Evolutionary conservation across 345 rosid species (phyloP).

Genomic region (Trapa bicornis): DNA sequence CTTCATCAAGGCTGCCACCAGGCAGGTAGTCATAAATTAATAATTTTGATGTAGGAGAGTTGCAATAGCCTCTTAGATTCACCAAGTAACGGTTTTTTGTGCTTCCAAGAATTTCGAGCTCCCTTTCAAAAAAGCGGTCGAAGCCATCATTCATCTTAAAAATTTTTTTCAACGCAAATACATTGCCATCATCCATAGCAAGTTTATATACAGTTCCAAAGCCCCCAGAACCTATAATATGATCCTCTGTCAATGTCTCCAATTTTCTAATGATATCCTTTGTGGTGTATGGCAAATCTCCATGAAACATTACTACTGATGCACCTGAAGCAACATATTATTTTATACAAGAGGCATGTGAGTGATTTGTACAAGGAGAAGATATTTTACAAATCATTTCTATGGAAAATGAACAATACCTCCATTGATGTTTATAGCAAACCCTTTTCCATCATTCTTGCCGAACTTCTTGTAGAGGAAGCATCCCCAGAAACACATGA

Average conservation of each 20-base stretch:
- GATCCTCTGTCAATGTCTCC: conserved; percentile 77
- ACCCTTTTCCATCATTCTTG: conserved; percentile 58
- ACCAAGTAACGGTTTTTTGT: conserved; percentile 91
- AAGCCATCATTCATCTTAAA: conserved; percentile 82
- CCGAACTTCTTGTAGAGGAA: conserved; percentile 93
- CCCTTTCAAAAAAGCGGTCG: conserved; percentile 93
- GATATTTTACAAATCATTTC: background rate
- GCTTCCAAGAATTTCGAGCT: conserved; percentile 97
- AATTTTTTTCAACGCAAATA: conserved; percentile 82
- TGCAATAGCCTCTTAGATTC: conserved; percentile 93
- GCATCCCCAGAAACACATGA: conserved; percentile 99
- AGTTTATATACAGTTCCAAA: conserved; percentile 94
- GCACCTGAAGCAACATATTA: conserved; percentile 51
- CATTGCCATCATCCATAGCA: conserved; percentile 90
- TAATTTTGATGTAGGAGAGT: conserved; percentile 80
- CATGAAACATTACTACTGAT: conserved; percentile 94
- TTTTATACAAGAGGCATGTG: background rate
- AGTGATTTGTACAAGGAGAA: background rate
- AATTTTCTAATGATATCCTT: conserved; percentile 88
- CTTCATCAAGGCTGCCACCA: conserved; percentile 96
- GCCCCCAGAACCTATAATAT: conserved; percentile 84
- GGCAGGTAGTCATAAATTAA: conserved; percentile 81
- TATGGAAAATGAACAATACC: conserved; percentile 22
- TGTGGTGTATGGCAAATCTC: conserved; percentile 91
- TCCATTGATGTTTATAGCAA: conserved; percentile 82